Evolutionary conservation across 164 flowering plant genomes (phyloP).

Genomic region (Amborella trichopoda): DNA sequence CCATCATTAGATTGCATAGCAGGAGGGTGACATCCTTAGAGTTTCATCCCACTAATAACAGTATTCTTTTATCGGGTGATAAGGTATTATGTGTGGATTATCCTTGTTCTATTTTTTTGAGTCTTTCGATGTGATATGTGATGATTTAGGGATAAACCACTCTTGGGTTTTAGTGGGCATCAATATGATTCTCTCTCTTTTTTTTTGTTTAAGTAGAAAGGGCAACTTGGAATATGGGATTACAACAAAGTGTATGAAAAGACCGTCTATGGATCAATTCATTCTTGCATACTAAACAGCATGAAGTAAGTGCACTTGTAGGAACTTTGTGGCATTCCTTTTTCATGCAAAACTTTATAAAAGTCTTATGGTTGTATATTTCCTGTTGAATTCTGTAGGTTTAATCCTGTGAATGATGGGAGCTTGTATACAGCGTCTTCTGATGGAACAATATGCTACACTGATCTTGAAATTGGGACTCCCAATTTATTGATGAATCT

Average conservation of each 20-base stretch:
- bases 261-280: slow-evolving; percentile 74
- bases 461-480: slow-evolving; percentile 82
- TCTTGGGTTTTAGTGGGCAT: too few species aligned
- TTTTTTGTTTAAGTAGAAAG: slow-evolving; percentile 45
- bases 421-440: slow-evolving; percentile 74
- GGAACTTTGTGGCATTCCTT: background rate
- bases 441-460: slow-evolving; percentile 83
- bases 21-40: slow-evolving; percentile 89
- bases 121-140: too few species aligned
- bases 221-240: slow-evolving; percentile 98
- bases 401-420: slow-evolving; percentile 63
- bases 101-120: background rate
- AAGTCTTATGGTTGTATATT: background rate
- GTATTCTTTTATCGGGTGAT: slow-evolving; percentile 84
- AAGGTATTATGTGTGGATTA: slow-evolving; percentile 35
- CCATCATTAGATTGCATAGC: slow-evolving; percentile 77
- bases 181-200: background rate
- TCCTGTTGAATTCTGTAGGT: slow-evolving; percentile 30
- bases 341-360: background rate
- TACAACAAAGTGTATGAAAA: slow-evolving; percentile 60
- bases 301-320: slow-evolving; percentile 44
- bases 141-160: too few species aligned
- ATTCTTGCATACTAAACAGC: slow-evolving; percentile 64
- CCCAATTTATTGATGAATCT: slow-evolving; percentile 59
- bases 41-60: slow-evolving; percentile 80